Evolutionary conservation across 441 rosid genomes (phyloP).

Genomic region (Pelargonium fulgidum): DNA sequence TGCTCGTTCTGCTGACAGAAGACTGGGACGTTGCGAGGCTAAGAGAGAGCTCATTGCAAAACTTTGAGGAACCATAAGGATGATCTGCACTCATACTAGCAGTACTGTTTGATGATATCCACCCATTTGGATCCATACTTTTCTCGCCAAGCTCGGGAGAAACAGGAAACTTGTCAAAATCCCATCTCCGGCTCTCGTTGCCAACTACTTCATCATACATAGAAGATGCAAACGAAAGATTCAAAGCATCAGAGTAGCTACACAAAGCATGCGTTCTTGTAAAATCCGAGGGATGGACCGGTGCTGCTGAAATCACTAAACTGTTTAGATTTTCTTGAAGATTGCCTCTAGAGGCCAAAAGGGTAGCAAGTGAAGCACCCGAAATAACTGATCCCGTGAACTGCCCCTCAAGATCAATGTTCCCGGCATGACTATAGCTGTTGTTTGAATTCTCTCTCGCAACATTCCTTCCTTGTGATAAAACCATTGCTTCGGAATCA

Average conservation of each 20-base stretch:
- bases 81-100: conserved; percentile 15
- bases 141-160: conserved; percentile 24
- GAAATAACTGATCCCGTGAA: conserved; percentile 22
- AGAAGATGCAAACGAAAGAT: conserved; percentile 26
- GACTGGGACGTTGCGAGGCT: conserved; percentile 51
- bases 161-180: conserved; percentile 26
- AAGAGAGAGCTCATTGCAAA: conserved; percentile 5
- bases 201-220: conserved; percentile 33
- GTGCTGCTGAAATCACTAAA: conserved; percentile 21
- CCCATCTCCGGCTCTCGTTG: conserved; percentile 30
- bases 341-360: conserved; percentile 36
- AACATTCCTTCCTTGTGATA: no score
- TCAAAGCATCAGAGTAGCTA: conserved; percentile 34
- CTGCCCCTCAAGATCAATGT: conserved; percentile 33
- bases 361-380: conserved; percentile 28
- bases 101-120: conserved; percentile 33
- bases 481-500: background rate
- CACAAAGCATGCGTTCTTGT: conserved; percentile 29
- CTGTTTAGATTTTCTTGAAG: conserved; percentile 42
- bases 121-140: conserved; percentile 30
- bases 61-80: conserved; percentile 43
- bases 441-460: background rate
- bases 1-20: conserved; percentile 26
- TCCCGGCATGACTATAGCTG: conserved; percentile 22
- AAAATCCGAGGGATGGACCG: conserved; percentile 27